Evolutionary conservation across 345 rosid genomes (phyloP).

Genomic region (Iberis pinnata): DNA sequence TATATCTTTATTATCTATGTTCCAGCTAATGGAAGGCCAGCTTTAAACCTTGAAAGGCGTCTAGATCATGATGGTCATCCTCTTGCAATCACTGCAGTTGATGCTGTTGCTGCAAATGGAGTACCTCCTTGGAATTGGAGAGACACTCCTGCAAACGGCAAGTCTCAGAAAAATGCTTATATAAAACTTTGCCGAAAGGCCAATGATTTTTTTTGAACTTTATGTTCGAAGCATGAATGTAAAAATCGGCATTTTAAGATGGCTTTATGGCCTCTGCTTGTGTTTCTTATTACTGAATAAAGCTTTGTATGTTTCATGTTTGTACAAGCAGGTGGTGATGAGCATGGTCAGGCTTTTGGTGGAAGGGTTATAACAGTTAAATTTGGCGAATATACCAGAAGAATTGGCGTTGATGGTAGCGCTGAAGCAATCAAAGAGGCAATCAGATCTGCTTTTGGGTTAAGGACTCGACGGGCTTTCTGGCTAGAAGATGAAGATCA

Average conservation of each 20-base stretch:
- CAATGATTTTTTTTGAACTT: background rate
- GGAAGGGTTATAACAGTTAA: constrained; percentile 29
- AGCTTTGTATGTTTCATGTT: background rate
- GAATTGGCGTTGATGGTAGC: constrained; percentile 82
- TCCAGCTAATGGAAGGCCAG: constrained; percentile 69
- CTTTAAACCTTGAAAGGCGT: constrained; percentile 79
- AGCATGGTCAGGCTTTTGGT: constrained; percentile 4
- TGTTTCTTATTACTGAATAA: background rate
- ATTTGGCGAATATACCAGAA: constrained; percentile 47
- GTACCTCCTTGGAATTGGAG: constrained; percentile 98
- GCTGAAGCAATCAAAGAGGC: constrained; percentile 86
- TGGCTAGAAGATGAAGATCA: constrained; percentile 98
- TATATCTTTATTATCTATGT: constrained; percentile 10
- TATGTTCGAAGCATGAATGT: background rate
- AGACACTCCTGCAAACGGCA: constrained; percentile 73
- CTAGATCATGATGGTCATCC: constrained; percentile 95
- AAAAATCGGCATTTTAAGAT: too few relatives aligned
- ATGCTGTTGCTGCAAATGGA: constrained; percentile 58
- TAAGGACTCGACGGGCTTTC: constrained; percentile 82
- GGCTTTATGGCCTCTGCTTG: too few relatives aligned
- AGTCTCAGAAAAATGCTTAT: background rate
- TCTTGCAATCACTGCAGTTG: constrained; percentile 69
- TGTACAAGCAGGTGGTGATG: constrained; percentile 34
- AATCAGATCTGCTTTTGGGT: constrained; percentile 65
- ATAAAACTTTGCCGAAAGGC: too few relatives aligned